phyloP scores from a whole-genome alignment of 1,284 basidiomycete species.

The Cronartium quercuum region DNA sequence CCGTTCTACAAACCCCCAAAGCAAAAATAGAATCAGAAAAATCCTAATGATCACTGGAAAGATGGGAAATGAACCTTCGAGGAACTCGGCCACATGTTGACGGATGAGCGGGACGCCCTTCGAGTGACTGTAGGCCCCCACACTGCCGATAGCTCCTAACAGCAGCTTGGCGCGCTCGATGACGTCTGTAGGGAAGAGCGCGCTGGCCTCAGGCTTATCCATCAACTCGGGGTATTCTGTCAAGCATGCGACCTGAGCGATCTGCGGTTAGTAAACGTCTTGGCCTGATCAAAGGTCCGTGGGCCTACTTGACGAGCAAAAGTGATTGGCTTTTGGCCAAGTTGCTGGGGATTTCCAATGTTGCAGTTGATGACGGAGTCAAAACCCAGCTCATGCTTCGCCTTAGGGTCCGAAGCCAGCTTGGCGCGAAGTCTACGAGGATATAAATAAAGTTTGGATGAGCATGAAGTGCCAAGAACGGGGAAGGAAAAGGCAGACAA shows the following conservation, averaged over 20 bases:
- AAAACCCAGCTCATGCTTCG: slow-evolving; percentile 62
- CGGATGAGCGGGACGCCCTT: slow-evolving; percentile 88
- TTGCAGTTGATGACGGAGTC: slow-evolving; percentile 86
- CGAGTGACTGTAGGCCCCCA: slow-evolving; percentile 93
- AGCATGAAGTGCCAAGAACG: not conserved
- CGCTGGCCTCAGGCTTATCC: slow-evolving; percentile 58
- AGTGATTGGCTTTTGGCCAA: slow-evolving; percentile 88
- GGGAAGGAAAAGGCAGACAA: slow-evolving; percentile 47
- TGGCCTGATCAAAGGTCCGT: not conserved
- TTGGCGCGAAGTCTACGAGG: not conserved
- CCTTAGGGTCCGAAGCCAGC: slow-evolving; percentile 42
- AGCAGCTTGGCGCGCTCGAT: slow-evolving; percentile 74
- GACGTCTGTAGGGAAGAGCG: slow-evolving; percentile 78
- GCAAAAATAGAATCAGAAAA: not conserved
- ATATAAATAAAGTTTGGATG: not conserved
- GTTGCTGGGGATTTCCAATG: slow-evolving; percentile 96
- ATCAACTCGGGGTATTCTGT: slow-evolving; percentile 86
- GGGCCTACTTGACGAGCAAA: slow-evolving; percentile 76
- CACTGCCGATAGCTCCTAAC: slow-evolving; percentile 77
- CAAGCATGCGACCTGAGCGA: slow-evolving; percentile 68
- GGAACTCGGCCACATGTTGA: slow-evolving; percentile 81
- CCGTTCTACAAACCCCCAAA: slow-evolving; percentile 58
- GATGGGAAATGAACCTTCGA: slow-evolving; percentile 59
- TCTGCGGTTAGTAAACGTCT: not conserved
- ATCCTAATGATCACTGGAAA: not conserved